phyloP scores from a whole-genome alignment of 768 basidiomycete genomes.

The Trametes coccinea region DNA sequence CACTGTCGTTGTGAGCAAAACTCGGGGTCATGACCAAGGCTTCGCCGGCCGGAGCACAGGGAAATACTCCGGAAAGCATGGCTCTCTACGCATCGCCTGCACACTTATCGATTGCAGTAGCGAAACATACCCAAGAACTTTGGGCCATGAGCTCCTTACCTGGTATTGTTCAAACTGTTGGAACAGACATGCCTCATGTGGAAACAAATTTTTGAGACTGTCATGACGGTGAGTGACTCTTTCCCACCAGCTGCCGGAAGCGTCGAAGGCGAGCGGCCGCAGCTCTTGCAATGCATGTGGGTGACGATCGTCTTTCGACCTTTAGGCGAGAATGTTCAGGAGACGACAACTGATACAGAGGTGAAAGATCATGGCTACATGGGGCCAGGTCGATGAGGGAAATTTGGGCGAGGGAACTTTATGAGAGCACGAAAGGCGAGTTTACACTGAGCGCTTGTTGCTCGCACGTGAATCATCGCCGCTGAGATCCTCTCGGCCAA shows the following conservation, averaged over 20 bases:
- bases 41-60: slow-evolving; percentile 8
- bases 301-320: no score
- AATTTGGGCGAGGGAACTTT: background rate
- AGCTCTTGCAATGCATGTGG: no score
- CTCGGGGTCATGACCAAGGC: background rate
- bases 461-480: slow-evolving; percentile 20
- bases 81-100: background rate
- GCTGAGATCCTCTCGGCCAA: slow-evolving; percentile 12
- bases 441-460: slow-evolving; percentile 4
- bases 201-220: slow-evolving; percentile 2
- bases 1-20: background rate
- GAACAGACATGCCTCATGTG: slow-evolving; percentile 18
- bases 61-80: background rate
- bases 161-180: background rate
- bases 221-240: background rate
- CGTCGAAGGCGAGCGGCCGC: background rate
- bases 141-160: background rate
- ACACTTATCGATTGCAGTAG: slow-evolving; percentile 16
- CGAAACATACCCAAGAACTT: background rate
- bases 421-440: slow-evolving; percentile 17
- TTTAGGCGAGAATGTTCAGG: no score
- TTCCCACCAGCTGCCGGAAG: slow-evolving; percentile 1
- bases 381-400: background rate
- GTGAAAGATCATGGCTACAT: no score
- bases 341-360: no score